A percentile compares a stretch with the other conserved stretches of the same genome.
phyloP scores from a whole-genome alignment of 805 yeast genomes.

The Tetrapisispora iriomotensis region DNA sequence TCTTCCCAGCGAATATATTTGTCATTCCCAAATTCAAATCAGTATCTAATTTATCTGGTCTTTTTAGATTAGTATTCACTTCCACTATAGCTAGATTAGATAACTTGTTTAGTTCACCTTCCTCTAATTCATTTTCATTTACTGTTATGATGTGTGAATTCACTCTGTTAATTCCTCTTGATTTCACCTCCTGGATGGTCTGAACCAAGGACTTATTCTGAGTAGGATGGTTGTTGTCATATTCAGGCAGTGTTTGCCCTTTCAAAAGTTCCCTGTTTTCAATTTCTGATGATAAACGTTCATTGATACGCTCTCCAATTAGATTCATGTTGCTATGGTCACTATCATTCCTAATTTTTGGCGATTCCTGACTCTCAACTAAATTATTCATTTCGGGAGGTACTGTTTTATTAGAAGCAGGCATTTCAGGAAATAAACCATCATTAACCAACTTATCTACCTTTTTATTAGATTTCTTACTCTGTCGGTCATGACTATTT shows the following conservation, averaged over 20 bases:
- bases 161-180: constrained; percentile 22
- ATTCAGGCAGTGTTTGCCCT: not conserved
- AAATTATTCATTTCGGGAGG: not conserved
- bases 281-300: not conserved
- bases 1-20: constrained; percentile 18
- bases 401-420: not conserved
- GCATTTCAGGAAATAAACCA: not conserved
- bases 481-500: not conserved
- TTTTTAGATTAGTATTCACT: constrained; percentile 13
- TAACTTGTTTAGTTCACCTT: constrained; percentile 25
- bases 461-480: no score
- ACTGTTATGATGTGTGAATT: constrained; percentile 20
- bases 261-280: not conserved
- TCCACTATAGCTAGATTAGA: constrained; percentile 31
- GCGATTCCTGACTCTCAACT: not conserved
- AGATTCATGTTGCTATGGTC: not conserved
- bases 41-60: not conserved
- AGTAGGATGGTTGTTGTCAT: not conserved
- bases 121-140: constrained; percentile 21
- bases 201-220: constrained; percentile 14
- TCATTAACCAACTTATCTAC: not conserved
- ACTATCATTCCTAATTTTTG: not conserved
- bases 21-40: not conserved
- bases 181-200: constrained; percentile 27
- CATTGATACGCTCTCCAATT: not conserved